Percentiles rank a stretch among this genome's conserved stretches.
Evolutionary conservation across 1,284 basidiomycete genomes (phyloP).

Genomic region (Microbotryomycetes sp.): DNA sequence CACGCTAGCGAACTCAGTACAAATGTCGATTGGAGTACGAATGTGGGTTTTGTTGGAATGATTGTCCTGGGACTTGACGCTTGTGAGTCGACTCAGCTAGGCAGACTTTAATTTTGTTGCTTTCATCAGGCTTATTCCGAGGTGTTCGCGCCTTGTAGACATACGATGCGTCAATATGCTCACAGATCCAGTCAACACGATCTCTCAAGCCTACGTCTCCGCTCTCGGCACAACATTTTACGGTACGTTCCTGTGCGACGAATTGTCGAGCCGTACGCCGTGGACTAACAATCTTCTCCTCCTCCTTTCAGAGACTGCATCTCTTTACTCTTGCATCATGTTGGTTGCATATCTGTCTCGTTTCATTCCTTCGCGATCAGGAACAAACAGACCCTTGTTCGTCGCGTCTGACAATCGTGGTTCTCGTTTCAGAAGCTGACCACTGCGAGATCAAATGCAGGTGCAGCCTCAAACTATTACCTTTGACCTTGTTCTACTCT

Average conservation of each 20-base stretch:
- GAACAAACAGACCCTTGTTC: background rate
- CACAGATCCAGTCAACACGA: no score
- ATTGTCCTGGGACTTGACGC: conserved; percentile 15
- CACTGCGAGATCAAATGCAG: no score
- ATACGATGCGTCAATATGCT: conserved; percentile 13
- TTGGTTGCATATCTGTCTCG: background rate
- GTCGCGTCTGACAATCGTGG: no score
- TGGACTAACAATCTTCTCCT: no score
- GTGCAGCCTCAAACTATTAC: conserved; percentile 12
- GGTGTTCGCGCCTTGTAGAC: conserved; percentile 2
- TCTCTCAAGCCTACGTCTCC: no score
- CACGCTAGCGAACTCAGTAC: no score
- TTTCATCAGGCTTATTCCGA: no score
- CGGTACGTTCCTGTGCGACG: conserved; percentile 1
- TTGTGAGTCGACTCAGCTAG: no score
- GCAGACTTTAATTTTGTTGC: no score
- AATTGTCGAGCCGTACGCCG: background rate
- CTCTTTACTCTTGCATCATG: background rate
- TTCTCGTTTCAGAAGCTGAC: no score
- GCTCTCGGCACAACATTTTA: conserved; percentile 13
- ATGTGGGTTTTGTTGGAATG: background rate
- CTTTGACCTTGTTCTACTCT: conserved; percentile 23
- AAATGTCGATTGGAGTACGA: background rate
- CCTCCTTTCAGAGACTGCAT: background rate
- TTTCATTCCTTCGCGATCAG: background rate